Conservation (phyloP, 2,329 filamentous ascomycete species). For the Sordariomycetes sp. region DNA sequence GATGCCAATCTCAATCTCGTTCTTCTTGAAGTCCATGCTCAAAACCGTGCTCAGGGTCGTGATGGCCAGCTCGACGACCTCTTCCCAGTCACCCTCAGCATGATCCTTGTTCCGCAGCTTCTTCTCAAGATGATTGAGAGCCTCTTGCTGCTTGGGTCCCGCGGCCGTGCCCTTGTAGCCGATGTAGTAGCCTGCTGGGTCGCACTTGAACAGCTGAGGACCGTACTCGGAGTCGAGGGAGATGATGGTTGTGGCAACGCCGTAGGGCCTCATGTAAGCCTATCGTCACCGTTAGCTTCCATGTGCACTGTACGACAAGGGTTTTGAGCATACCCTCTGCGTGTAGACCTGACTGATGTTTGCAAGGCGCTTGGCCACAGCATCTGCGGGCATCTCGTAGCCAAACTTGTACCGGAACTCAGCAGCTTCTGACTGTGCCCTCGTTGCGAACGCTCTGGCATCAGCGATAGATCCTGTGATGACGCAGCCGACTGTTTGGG, state of each 20-base stretch:
- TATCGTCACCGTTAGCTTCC: conserved; percentile 19
- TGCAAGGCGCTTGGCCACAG: conserved; percentile 88
- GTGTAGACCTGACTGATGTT: conserved; percentile 99
- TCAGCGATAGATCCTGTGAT: conserved; percentile 99
- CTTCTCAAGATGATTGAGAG: conserved; percentile 97
- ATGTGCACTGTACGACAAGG: conserved; percentile 1
- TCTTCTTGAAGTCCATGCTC: conserved; percentile 99
- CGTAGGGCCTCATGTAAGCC: conserved; percentile 97
- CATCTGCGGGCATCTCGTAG: conserved; percentile 99
- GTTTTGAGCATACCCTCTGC: conserved; percentile 59
- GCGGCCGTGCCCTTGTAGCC: conserved; percentile 98
- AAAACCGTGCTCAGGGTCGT: conserved; percentile 90
- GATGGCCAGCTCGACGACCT: conserved; percentile 95
- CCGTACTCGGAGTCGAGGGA: conserved; percentile 88
- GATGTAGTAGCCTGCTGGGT: conserved; percentile 95
- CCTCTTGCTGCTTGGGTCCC: conserved; percentile 97
- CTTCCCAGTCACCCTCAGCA: conserved; percentile 89
- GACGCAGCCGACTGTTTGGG: conserved; percentile 90
- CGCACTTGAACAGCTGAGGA: conserved; percentile 95
- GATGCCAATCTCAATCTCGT: conserved; percentile 95
- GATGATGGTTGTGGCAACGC: conserved; percentile 90
- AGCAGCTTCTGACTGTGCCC: conserved; percentile 89
- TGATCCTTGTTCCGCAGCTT: conserved; percentile 99
- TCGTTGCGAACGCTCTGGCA: conserved; percentile 83
- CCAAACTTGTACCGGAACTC: conserved; percentile 98